Evolutionary conservation across 257 asterid species (phyloP).

Genomic region (Coffea canephora): DNA sequence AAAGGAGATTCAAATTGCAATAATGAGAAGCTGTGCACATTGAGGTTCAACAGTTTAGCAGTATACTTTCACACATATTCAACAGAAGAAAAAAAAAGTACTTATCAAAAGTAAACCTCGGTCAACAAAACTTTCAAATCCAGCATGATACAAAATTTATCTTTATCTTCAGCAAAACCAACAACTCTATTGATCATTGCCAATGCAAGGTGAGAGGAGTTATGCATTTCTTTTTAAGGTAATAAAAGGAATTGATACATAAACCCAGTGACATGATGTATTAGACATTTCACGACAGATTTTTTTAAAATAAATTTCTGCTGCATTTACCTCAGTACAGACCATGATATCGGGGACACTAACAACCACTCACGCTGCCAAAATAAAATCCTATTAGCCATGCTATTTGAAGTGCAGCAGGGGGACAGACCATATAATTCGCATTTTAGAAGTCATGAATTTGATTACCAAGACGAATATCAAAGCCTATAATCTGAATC

Average conservation of each 20-base stretch:
- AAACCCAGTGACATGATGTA: background rate
- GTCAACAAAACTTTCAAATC: background rate
- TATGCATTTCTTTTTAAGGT: background rate
- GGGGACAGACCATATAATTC: background rate
- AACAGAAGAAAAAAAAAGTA: no score
- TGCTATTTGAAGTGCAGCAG: background rate
- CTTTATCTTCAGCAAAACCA: background rate
- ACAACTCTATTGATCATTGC: background rate
- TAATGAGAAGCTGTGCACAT: no score
- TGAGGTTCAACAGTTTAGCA: no score
- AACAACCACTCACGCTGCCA: background rate
- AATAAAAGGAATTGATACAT: background rate
- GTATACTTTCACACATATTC: no score
- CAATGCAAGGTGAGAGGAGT: background rate
- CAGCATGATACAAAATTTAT: background rate
- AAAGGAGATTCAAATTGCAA: no score
- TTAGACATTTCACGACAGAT: background rate
- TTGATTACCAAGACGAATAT: background rate
- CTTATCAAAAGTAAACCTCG: background rate
- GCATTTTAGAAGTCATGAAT: background rate
- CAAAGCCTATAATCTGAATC: background rate
- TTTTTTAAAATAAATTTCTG: background rate
- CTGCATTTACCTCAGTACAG: background rate
- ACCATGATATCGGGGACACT: no score
- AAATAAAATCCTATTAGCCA: background rate